Evolutionary conservation across 768 basidiomycete genomes (phyloP), one percentile per base, ranked within the genome.

Genomic region (Russula emetica): DNA sequence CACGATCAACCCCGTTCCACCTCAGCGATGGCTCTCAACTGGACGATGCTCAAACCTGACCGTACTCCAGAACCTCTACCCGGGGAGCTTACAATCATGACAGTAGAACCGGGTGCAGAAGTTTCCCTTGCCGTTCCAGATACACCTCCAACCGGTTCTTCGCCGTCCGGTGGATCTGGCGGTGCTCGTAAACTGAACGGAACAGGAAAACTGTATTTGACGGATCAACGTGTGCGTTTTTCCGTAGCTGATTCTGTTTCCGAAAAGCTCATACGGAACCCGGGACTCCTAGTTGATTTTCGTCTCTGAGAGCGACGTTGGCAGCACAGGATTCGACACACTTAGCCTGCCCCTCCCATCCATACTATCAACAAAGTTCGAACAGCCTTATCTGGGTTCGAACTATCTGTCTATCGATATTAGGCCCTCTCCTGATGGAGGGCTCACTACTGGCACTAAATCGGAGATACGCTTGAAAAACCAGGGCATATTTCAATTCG

Each of bases 401-500:
- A 92, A 92, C 73, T 88, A 82, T 67, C 78, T 92, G 54, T 71
- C 76, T 0, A 78, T 92, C 67, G 83, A 86, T 53, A 76, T 92
- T 70, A 83, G 80, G 68, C 89, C 91, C 6, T 79, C 87, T 2
- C 71, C 80, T 1, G 83, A 79, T 14, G 89, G 90, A n/a, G 86
- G 85, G 11, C 76, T 92, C 42, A 81, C 82, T 0, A 74, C 80
- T 2, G 87, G 87, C 2, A 87, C 87, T 16, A 80, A 73, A 57
- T 82, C 80, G 3, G 88, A 91, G 73, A 75, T 92, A 45, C 82
- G 89, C 60, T 81, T 89, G 72, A 82, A 80, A 71, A 80, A 88
- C 71, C 78, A 80, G 50, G 81, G 83, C 14, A 83, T 91, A 78
- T 90, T 90, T 70, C 79, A 84, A 71, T 93, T 93, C 69, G 83